These are phyloP conservation scores for Trichosporon faecale DNA, from an alignment of 1,284 basidiomycete species.

Conservation along the genomic window DNA sequence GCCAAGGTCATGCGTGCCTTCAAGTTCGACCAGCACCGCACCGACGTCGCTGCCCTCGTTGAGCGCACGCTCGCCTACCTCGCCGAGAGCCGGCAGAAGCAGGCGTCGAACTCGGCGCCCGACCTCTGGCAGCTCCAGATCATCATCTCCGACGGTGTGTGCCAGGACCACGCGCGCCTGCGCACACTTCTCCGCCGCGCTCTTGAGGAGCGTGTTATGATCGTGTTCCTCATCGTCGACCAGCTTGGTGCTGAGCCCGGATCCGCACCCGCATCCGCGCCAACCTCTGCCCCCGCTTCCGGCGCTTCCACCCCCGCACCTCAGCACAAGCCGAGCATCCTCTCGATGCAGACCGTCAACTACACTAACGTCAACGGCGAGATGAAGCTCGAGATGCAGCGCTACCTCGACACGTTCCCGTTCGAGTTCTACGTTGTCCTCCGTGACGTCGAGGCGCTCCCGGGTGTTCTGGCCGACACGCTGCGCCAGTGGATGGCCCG, in stretches of 20 bases:
- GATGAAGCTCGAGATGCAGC: conserved; percentile 83
- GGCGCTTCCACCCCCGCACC: conserved; percentile 20
- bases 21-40: conserved; percentile 85
- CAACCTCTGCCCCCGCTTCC: conserved; percentile 21
- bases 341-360: conserved; percentile 88
- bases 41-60: conserved; percentile 83
- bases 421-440: conserved; percentile 97
- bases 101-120: conserved; percentile 59
- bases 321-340: conserved; percentile 56
- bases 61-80: conserved; percentile 76
- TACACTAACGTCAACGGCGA: conserved; percentile 80
- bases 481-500: conserved; percentile 70
- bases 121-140: conserved; percentile 98
- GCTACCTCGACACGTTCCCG: conserved; percentile 94
- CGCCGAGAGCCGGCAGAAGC: conserved; percentile 67
- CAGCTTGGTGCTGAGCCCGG: conserved; percentile 57
- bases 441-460: conserved; percentile 83
- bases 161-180: conserved; percentile 87
- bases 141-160: conserved; percentile 98
- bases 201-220: conserved; percentile 86
- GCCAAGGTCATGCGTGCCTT: conserved; percentile 78
- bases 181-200: conserved; percentile 78
- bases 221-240: conserved; percentile 96
- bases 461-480: conserved; percentile 86
- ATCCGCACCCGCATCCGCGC: conserved; percentile 32